phyloP scores from a whole-genome alignment of 148 eudicot species.

The Talinum fruticosum region DNA sequence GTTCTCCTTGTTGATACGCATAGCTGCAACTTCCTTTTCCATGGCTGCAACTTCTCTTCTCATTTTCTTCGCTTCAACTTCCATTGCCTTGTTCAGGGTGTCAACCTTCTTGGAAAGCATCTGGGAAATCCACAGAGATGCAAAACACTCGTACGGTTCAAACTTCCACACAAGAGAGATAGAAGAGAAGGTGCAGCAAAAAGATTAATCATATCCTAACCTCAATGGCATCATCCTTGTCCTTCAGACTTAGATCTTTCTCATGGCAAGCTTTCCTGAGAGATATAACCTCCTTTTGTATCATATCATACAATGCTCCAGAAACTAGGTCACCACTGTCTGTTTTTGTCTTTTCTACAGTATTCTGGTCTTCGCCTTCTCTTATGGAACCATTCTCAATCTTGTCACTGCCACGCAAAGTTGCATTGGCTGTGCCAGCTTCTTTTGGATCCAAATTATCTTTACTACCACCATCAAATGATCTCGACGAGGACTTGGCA shows the following conservation, averaged over 20 bases:
- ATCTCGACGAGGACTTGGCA: conserved; percentile 42
- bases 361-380: conserved; percentile 37
- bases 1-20: conserved; percentile 56
- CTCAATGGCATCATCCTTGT: conserved; percentile 87
- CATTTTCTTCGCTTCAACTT: conserved; percentile 83
- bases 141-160: background rate
- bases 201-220: conserved; percentile 31
- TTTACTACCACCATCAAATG: conserved; percentile 54
- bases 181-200: background rate
- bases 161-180: conserved; percentile 2
- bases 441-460: conserved; percentile 29
- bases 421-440: conserved; percentile 24
- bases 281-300: conserved; percentile 84
- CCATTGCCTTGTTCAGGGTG: conserved; percentile 87
- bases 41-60: conserved; percentile 76
- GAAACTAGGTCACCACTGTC: conserved; percentile 70
- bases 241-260: conserved; percentile 83
- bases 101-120: conserved; percentile 90
- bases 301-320: conserved; percentile 77
- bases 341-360: conserved; percentile 31
- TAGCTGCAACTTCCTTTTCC: conserved; percentile 83
- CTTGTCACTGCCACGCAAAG: conserved; percentile 27
- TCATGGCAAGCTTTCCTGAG: conserved; percentile 77
- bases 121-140: conserved; percentile 32
- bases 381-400: conserved; percentile 20